phyloP scores from a whole-genome alignment of 2,329 filamentous ascomycete species.

The Xylaria multiplex region DNA sequence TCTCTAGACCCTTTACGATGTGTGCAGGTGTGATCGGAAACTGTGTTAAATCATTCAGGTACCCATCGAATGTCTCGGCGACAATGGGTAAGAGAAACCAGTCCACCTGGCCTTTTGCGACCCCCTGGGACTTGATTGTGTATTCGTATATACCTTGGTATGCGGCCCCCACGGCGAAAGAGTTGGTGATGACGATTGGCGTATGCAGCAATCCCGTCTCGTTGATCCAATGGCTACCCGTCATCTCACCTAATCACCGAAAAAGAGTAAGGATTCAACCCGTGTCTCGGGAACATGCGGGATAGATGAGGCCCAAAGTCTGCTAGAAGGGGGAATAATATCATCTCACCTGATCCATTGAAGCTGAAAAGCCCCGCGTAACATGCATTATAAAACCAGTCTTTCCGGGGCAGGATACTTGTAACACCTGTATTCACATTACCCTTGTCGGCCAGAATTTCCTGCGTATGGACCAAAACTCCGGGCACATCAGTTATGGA shows the following conservation, averaged over 20 bases:
- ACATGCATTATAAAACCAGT: conserved; percentile 58
- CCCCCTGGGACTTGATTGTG: conserved; percentile 57
- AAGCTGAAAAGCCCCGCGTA: conserved; percentile 67
- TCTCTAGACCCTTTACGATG: conserved; percentile 63
- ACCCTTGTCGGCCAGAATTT: conserved; percentile 51
- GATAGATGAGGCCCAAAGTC: too few relatives aligned
- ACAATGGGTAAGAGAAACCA: conserved; percentile 68
- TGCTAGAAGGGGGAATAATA: too few relatives aligned
- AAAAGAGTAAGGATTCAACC: too few relatives aligned
- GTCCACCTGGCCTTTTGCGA: conserved; percentile 57
- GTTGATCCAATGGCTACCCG: conserved; percentile 68
- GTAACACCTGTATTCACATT: conserved; percentile 62
- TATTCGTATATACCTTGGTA: conserved; percentile 69
- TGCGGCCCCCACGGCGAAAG: conserved; percentile 65
- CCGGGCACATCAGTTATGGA: conserved; percentile 63
- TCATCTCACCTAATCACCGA: conserved; percentile 66
- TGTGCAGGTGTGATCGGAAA: conserved; percentile 66
- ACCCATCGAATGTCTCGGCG: conserved; percentile 71
- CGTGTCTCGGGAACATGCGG: too few relatives aligned
- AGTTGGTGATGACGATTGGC: conserved; percentile 69
- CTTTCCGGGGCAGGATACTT: conserved; percentile 57
- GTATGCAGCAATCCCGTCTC: conserved; percentile 69
- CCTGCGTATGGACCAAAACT: conserved; percentile 58
- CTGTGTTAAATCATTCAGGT: conserved; percentile 65
- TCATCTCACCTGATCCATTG: conserved; percentile 72